Conservation (phyloP, 2,329 filamentous ascomycete genomes). For the Colletotrichum incanum region DNA sequence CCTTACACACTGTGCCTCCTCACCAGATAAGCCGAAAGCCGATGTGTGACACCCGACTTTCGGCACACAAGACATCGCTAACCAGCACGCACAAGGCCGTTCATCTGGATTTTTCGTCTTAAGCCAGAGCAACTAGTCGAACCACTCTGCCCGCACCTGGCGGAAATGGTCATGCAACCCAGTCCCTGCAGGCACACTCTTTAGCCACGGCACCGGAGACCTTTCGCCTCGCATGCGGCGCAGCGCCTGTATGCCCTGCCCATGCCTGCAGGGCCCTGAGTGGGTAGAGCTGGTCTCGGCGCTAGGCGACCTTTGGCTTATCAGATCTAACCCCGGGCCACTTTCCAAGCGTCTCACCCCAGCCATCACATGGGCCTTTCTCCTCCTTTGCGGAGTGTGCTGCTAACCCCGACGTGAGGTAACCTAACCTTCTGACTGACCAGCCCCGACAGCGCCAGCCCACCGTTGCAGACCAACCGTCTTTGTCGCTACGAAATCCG, state of each 20-base stretch:
- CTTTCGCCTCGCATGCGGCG: constrained; percentile 9
- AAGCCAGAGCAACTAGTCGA: not conserved
- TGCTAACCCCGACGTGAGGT: constrained; percentile 23
- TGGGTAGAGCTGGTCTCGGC: constrained; percentile 19
- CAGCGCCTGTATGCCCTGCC: constrained; percentile 24
- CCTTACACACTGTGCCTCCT: not conserved
- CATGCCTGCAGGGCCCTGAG: constrained; percentile 35
- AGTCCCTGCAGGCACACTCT: not conserved
- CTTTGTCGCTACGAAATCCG: constrained; percentile 28
- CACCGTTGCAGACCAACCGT: constrained; percentile 14
- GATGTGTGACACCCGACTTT: not conserved
- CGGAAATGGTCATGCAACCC: constrained; percentile 4
- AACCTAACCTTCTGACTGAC: constrained; percentile 25
- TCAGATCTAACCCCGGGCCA: constrained; percentile 39
- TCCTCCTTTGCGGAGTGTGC: constrained; percentile 32
- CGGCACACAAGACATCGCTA: not conserved
- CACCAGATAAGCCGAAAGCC: constrained; percentile 9
- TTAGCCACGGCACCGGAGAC: not conserved
- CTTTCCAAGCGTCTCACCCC: constrained; percentile 38
- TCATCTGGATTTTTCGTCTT: not conserved
- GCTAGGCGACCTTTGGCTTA: constrained; percentile 38
- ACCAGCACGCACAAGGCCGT: not conserved
- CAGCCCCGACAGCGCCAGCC: constrained; percentile 7
- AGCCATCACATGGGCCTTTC: constrained; percentile 38
- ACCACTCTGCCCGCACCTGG: not conserved